A percentile compares a stretch with the other conserved stretches of the same genome.
These are phyloP conservation scores for Colletotrichum musae DNA, from an alignment of 2,329 filamentous ascomycete species.

Conservation along the genomic window DNA sequence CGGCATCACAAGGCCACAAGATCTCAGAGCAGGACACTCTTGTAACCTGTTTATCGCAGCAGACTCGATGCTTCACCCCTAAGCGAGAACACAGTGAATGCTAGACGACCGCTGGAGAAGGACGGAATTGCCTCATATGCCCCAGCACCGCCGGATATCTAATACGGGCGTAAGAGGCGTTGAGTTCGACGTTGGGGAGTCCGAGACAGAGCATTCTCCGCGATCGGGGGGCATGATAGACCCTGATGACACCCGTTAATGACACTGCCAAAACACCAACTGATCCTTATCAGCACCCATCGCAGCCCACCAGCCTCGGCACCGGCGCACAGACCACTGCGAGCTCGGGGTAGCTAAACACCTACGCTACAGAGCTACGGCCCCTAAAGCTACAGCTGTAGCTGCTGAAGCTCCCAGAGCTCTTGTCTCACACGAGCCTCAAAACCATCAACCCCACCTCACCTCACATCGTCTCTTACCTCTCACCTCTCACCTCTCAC, in stretches of 20 bases:
- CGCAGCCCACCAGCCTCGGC: conserved; percentile 8
- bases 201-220: conserved; percentile 33
- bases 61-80: too few species aligned
- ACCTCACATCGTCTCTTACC: neutral
- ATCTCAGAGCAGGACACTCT: neutral
- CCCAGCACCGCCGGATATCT: neutral
- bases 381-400: conserved; percentile 15
- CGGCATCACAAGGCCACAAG: neutral
- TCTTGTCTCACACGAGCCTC: conserved; percentile 11
- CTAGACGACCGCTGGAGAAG: too few species aligned
- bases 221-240: neutral
- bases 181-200: neutral
- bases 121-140: neutral
- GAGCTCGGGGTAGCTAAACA: neutral
- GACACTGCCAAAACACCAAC: neutral
- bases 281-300: conserved; percentile 26
- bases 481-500: neutral
- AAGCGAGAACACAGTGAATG: too few species aligned
- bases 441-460: conserved; percentile 12
- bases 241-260: conserved; percentile 25
- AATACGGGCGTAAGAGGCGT: neutral
- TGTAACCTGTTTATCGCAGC: too few species aligned
- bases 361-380: neutral
- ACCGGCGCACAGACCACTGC: conserved; percentile 17
- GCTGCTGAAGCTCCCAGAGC: conserved; percentile 11